phyloP scores from a whole-genome alignment of 2,329 filamentous ascomycete species.

The Verticillium klebahnii region DNA sequence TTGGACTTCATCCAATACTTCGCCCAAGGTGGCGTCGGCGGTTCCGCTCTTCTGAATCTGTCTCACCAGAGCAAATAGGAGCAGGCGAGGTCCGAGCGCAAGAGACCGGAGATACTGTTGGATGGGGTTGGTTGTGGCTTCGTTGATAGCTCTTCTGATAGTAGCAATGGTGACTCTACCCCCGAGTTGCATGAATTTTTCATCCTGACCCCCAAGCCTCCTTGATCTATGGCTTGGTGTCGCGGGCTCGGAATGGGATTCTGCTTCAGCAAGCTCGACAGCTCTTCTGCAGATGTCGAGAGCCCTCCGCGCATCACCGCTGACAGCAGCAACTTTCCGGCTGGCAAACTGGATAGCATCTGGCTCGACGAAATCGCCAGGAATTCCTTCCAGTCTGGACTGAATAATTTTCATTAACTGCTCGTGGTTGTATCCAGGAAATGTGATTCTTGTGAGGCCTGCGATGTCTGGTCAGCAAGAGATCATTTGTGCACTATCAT shows the following conservation, averaged over 20 bases:
- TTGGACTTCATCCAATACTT: constrained; percentile 82
- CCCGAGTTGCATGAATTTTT: constrained; percentile 6
- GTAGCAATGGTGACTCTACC: constrained; percentile 81
- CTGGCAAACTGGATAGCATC: constrained; percentile 96
- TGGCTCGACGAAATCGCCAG: constrained; percentile 82
- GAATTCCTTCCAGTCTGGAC: constrained; percentile 84
- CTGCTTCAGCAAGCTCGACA: constrained; percentile 87
- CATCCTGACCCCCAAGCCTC: constrained; percentile 7
- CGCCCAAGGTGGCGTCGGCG: constrained; percentile 81
- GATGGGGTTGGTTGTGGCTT: constrained; percentile 87
- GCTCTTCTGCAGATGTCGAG: constrained; percentile 93
- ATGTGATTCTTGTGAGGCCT: constrained; percentile 88
- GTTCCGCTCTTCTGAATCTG: constrained; percentile 79
- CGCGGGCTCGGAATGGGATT: constrained; percentile 43
- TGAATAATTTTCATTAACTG: constrained; percentile 97
- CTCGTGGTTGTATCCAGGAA: constrained; percentile 94
- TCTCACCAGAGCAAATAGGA: constrained; percentile 77
- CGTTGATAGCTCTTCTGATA: constrained; percentile 89
- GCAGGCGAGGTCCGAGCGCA: constrained; percentile 76
- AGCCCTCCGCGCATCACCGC: constrained; percentile 85
- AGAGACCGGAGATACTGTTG: constrained; percentile 84
- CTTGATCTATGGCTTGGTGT: constrained; percentile 57
- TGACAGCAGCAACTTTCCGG: constrained; percentile 93
- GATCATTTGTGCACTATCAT: no score
- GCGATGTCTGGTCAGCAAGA: not conserved